Evolutionary conservation across 2,329 filamentous ascomycete genomes (phyloP), one percentile per base, ranked within the genome.

Genomic region (Stagonosporopsis chrysanthemi): DNA sequence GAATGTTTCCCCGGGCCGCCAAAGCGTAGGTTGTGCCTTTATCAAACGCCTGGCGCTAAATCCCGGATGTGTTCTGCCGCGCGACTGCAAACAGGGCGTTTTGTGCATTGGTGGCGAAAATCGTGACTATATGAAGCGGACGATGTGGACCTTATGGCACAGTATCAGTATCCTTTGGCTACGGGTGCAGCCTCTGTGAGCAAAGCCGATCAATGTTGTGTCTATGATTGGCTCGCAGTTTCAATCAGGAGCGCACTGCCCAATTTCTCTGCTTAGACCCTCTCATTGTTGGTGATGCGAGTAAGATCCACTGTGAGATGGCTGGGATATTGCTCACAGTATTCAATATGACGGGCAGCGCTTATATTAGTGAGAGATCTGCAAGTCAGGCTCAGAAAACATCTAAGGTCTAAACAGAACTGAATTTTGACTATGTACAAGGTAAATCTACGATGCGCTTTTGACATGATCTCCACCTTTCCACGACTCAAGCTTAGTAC

Each of bases 351-450:
- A 26, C 7, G 24, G 24, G 24, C 24, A 26, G 24, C 4, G 24
- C 24, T 26, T 26, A 26, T 7, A 7, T 26, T 7, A 26, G 24
- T 7, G 7, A 26, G 24, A 26, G 24, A 4, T 4, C 7, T 7
- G 4, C 7, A 26, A 26, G 24, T 26, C 24, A 26, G 7, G 4
- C 24, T 26, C 11, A 29, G n/a, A 29, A 29, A 11, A 14, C 6
- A 46, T 5, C 15, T 2, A 58, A 64, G 2, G 15, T 14, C n/a
- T 49, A 26, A 41, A 45, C 5, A 42, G 28, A 46, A 45, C 28
- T 3, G 26, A 46, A 43, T 36, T 50, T 45, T 29, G 41, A 50
- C 14, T 58, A 53, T 53, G 24, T 53, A 58, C 49, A 53, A 39
- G 9, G 29, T n/a, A 41, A 50, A 33, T 42, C 29, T 53, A 50